phyloP scores from a whole-genome alignment of 768 basidiomycete species.

The Podaxis carcinomalis region DNA sequence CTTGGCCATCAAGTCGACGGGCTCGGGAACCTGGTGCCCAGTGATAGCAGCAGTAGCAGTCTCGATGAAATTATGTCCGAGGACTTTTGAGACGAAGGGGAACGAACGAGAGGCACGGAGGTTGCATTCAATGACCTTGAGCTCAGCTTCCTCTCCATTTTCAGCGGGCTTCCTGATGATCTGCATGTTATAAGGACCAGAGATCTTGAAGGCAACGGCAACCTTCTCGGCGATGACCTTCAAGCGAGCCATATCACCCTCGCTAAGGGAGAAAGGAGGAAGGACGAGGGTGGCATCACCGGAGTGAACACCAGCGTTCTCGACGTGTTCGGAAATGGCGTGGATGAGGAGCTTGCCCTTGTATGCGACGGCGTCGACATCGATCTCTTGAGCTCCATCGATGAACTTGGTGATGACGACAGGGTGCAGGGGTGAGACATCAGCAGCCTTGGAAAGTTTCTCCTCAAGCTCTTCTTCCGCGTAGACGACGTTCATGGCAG shows the following conservation, averaged over 20 bases:
- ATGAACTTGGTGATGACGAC: conserved; percentile 99
- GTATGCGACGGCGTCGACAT: conserved; percentile 95
- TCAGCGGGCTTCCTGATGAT: conserved; percentile 80
- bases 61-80: conserved; percentile 97
- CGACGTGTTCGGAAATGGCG: conserved; percentile 97
- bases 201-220: conserved; percentile 91
- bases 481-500: conserved; percentile 98
- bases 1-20: conserved; percentile 88
- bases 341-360: conserved; percentile 90
- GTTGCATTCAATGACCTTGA: conserved; percentile 99
- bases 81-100: conserved; percentile 98
- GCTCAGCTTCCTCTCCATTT: conserved; percentile 47
- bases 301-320: conserved; percentile 98
- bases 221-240: conserved; percentile 96
- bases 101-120: conserved; percentile 96
- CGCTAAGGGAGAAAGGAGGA: conserved; percentile 81
- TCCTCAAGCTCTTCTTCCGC: conserved; percentile 88
- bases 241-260: conserved; percentile 76
- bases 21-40: conserved; percentile 81
- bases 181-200: conserved; percentile 99
- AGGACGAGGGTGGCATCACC: conserved; percentile 98
- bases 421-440: conserved; percentile 94
- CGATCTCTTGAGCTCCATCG: conserved; percentile 95
- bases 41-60: conserved; percentile 87
- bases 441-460: conserved; percentile 94